Percentiles rank a stretch among this genome's conserved stretches.
Conservation (phyloP, 495 filamentous ascomycete species). For the Annulohypoxylon maeteangense region DNA sequence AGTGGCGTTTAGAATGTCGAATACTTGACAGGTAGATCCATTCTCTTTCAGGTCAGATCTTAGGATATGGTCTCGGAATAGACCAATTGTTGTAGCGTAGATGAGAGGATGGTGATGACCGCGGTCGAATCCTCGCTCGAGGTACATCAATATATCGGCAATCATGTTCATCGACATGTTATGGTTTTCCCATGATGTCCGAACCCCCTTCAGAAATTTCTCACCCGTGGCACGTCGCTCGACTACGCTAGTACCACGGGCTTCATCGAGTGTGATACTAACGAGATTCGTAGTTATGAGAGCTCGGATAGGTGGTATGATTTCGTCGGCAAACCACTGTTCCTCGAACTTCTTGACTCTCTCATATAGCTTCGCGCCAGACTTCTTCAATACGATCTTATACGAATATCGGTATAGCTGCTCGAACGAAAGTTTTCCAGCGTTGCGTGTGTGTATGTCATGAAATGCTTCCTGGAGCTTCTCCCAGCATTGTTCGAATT, state of each 20-base stretch:
- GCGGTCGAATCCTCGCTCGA: constrained; percentile 84
- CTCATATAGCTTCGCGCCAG: constrained; percentile 85
- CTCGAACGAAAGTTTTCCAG: constrained; percentile 91
- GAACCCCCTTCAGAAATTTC: constrained; percentile 80
- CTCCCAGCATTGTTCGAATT: constrained; percentile 86
- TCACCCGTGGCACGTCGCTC: constrained; percentile 85
- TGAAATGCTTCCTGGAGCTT: constrained; percentile 75
- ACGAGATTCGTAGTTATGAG: constrained; percentile 71
- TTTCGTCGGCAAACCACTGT: constrained; percentile 76
- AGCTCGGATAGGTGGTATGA: constrained; percentile 70
- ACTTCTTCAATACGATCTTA: constrained; percentile 88
- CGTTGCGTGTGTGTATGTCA: constrained; percentile 93
- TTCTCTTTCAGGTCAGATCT: constrained; percentile 53
- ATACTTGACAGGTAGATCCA: constrained; percentile 63
- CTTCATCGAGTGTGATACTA: constrained; percentile 56
- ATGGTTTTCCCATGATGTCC: constrained; percentile 86
- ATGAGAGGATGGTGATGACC: constrained; percentile 81
- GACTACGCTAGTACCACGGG: constrained; percentile 68
- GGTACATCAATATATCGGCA: constrained; percentile 98
- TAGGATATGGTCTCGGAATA: constrained; percentile 88
- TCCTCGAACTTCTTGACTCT: constrained; percentile 81
- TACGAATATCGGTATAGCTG: constrained; percentile 96
- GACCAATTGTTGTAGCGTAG: constrained; percentile 81
- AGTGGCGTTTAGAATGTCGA: constrained; percentile 79
- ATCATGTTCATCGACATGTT: constrained; percentile 96